Evolutionary conservation across 805 yeast species (phyloP), one percentile per base, ranked within the genome.

Genomic region (Nematodospora valgi): DNA sequence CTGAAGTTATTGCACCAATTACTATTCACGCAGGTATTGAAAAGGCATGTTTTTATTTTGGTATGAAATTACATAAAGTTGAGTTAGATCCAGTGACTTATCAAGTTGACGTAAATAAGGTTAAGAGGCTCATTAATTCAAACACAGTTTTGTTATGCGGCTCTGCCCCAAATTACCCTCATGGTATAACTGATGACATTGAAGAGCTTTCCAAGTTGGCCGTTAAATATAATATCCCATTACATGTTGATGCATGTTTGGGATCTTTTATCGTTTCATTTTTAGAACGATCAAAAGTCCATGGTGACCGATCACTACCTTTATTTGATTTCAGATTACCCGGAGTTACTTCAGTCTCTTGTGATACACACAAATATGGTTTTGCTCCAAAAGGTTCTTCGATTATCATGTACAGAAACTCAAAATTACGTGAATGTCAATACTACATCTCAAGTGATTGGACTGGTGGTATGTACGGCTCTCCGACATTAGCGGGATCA

Each of bases 301-400:
- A 62, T 34, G 84, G 84, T 2, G 68, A 61, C 32, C 55, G 48
- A 9, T 45, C 47, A 4, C 44, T 65, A 2, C 82, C 84, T 5
- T 52, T 63, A 9, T 89, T 91, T 61, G 98, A 93, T 56, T 91
- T 91, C 63, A 67, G 91, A 45, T 70, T 87, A 2, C 82, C 86
- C 1, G 93, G 73, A 21, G 98, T 93, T n/a, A 93, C 98, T 1
- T 88, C 97, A 2, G 91, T 91, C 39, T 86, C 96, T n/a, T 93
- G 98, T 62, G 98, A 91, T 57, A 91, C 98, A n/a, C 98, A 91
- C 68, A 91, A 91, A 59, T 91, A 91, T 54, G 98, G 98, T 1
- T 93, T 91, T 70, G 97, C 98, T 6, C 98, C 98, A 25, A 91
- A 91, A 60, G 98, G 98, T 7, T 82, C 95, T 0, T 86, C 96